Percentiles rank a stretch among this genome's conserved stretches.
Evolutionary conservation across 2,329 filamentous ascomycete genomes (phyloP).

Genomic region (Fusarium albosuccineum): DNA sequence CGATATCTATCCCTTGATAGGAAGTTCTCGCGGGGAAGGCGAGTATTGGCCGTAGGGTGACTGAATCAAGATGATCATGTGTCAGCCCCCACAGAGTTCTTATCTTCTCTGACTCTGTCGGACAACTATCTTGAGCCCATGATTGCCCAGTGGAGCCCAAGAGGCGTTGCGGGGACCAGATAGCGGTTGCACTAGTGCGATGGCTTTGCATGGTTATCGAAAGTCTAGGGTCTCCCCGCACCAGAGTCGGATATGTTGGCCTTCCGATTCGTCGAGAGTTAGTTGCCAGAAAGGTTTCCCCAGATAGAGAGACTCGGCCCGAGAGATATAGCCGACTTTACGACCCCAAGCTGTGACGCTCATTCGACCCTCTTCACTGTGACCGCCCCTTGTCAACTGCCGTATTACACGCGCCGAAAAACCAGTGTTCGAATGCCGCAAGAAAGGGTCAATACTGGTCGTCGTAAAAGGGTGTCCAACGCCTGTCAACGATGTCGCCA

Average conservation of each 20-base stretch:
- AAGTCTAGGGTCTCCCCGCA: constrained; percentile 1
- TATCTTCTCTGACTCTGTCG: background rate
- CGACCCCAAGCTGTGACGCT: background rate
- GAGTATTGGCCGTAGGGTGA: background rate
- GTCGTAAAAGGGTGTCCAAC: constrained; percentile 19
- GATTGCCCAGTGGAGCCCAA: no score
- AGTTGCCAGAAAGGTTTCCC: background rate
- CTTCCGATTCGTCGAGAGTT: constrained; percentile 8
- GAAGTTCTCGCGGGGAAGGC: background rate
- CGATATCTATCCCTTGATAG: background rate
- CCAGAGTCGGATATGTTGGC: constrained; percentile 8
- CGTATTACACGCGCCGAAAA: background rate
- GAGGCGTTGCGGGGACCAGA: background rate
- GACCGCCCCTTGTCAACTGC: background rate
- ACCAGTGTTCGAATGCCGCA: constrained; percentile 6
- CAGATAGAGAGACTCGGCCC: no score
- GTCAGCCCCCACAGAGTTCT: background rate
- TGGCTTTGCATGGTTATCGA: background rate
- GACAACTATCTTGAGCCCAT: no score
- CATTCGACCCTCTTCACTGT: background rate
- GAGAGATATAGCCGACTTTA: background rate
- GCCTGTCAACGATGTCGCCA: constrained; percentile 24
- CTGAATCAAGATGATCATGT: background rate
- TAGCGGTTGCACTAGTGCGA: background rate
- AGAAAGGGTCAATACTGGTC: background rate